phyloP scores from a whole-genome alignment of 148 eudicot genomes.

The Rhododendron williamsianum region DNA sequence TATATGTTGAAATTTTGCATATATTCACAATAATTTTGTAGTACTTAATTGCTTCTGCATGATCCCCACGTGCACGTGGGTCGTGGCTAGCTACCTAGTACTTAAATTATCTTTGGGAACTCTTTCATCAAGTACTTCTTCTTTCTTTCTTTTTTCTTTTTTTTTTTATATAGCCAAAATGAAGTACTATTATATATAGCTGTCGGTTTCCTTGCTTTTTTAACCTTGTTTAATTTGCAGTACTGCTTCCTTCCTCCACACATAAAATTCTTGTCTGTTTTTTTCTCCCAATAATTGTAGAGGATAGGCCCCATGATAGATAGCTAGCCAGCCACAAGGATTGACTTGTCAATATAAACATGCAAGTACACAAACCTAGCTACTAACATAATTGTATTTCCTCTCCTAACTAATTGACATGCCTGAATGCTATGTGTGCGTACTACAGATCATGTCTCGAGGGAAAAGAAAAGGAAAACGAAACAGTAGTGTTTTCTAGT shows the following conservation, averaged over 20 bases:
- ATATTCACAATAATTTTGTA: neutral
- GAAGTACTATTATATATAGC: neutral
- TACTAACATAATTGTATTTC: neutral
- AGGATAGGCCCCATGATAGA: slow-evolving; percentile 13
- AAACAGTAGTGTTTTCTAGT: neutral
- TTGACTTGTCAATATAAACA: neutral
- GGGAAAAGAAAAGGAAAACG: neutral
- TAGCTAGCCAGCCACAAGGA: neutral
- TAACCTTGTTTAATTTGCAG: slow-evolving; percentile 8
- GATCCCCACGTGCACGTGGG: no score
- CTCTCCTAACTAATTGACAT: neutral
- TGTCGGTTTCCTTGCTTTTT: neutral
- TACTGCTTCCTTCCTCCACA: slow-evolving; percentile 12
- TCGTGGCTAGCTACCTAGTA: no score
- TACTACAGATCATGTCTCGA: no score
- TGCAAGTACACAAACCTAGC: neutral
- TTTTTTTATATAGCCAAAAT: no score
- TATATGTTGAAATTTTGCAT: neutral
- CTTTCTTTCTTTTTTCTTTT: no score
- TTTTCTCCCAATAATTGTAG: neutral
- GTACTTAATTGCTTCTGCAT: neutral
- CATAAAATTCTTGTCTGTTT: slow-evolving; percentile 16
- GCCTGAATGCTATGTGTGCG: no score
- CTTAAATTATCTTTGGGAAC: no score
- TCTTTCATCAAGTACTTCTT: no score